A percentile compares a stretch with the other conserved stretches of the same genome.
These are phyloP conservation scores for Daldinia caldariorum DNA, from an alignment of 495 filamentous ascomycete species.

Conservation along the genomic window DNA sequence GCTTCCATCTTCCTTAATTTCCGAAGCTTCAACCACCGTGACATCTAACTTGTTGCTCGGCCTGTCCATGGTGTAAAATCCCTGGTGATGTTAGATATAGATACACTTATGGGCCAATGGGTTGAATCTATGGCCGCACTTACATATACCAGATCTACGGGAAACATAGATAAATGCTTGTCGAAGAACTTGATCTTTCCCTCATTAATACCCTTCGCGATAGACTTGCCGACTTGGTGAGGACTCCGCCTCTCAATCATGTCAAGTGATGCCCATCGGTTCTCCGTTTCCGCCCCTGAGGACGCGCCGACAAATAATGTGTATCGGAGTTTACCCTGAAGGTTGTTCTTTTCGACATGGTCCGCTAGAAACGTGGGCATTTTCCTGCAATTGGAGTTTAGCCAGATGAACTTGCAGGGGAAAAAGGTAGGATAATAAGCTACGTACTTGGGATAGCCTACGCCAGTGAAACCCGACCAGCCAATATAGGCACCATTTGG, in stretches of 20 bases:
- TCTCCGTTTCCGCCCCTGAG: slow-evolving; percentile 90
- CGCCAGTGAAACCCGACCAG: slow-evolving; percentile 92
- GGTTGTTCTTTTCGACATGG: slow-evolving; percentile 87
- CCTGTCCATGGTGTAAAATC: slow-evolving; percentile 83
- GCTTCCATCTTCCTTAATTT: slow-evolving; percentile 91
- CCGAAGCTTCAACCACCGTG: slow-evolving; percentile 85
- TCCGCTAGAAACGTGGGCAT: slow-evolving; percentile 86
- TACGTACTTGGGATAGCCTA: slow-evolving; percentile 87
- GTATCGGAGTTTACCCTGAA: slow-evolving; percentile 86
- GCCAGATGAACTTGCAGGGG: not conserved
- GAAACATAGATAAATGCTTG: slow-evolving; percentile 94
- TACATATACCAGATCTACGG: slow-evolving; percentile 84
- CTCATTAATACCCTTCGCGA: slow-evolving; percentile 89
- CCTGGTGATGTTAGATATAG: slow-evolving; percentile 52
- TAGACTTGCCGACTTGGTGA: slow-evolving; percentile 92
- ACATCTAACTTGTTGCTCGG: slow-evolving; percentile 79
- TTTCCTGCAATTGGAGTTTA: slow-evolving; percentile 64
- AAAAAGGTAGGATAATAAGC: not conserved
- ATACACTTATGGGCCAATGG: slow-evolving; percentile 8
- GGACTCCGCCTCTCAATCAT: slow-evolving; percentile 90
- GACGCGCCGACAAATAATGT: slow-evolving; percentile 89
- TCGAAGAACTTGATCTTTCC: slow-evolving; percentile 93
- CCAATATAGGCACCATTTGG: slow-evolving; percentile 85
- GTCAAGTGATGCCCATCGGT: slow-evolving; percentile 83
- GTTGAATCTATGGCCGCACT: slow-evolving; percentile 42